Base-by-base conservation (phyloP, 192 early-diverging fungal genomes). In the Phlyctochytrium planicorne region DNA sequence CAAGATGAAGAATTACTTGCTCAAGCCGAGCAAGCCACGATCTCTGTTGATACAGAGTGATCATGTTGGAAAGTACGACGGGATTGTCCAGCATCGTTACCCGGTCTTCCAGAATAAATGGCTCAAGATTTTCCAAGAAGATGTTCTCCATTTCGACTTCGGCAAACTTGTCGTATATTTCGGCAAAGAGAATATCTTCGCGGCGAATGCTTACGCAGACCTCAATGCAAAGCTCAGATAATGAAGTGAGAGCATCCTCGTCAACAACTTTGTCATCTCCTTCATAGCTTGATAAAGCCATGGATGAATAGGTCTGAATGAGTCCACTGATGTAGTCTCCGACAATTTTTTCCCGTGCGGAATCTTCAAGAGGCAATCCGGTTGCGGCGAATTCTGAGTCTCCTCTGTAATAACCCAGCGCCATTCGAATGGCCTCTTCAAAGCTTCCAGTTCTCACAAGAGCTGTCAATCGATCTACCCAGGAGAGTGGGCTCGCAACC, bases 81-180 rank as follows among this genome's bases (percentile, higher is more conserved):
- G 82, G 82, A 62, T 78, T 81, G 4, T 66, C 53, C 30, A 69
- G 53, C 16, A 30, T 34, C 23, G 65, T 52, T 20, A 83, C 47
- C 17, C 60, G 32, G 6, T 75, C 82, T 30, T 72, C 65, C 23
- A 84, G 52, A 27, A 84, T 69, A 34, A 74, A 75, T 3, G 53
- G 50, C 40, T 83, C 80, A 35, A 85, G 52, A 33, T 57, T 52
- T 30, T 76, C 76, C 34, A 82, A 76, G 60, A 79, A 85, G 2
- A 77, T 60, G 2, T 24, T 29, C n/a, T 55, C 52, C 1, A 75
- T 53, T 14, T 59, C 72, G 17, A 59, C 63, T 23, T 81, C 77
- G 52, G 47, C 52, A 67, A 82, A 84, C 16, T 57, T 50, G 2
- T 84, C 82, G 31, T 68, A 85, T 12, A 85, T 73, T 29, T 85